These are phyloP conservation scores for Capsella bursapastoris DNA, from an alignment of 345 rosid species.

Conservation along the genomic window DNA sequence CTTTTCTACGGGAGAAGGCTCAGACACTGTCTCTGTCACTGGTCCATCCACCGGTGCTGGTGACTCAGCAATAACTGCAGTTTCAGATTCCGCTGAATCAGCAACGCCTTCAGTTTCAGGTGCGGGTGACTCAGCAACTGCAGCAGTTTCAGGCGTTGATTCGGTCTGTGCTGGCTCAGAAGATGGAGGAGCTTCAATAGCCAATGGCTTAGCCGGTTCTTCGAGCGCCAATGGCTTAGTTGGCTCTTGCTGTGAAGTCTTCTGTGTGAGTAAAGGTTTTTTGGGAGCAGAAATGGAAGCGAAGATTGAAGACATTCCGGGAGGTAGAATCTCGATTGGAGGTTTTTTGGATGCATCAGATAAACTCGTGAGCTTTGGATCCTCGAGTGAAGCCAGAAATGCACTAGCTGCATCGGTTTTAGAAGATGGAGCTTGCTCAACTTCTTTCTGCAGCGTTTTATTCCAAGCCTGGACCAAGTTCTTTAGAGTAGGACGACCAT, in stretches of 20 bases:
- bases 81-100: slow-evolving; percentile 38
- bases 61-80: slow-evolving; percentile 9
- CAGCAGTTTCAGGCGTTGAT: slow-evolving; percentile 37
- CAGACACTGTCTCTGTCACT: slow-evolving; percentile 39
- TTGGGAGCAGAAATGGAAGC: slow-evolving; percentile 74
- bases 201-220: slow-evolving; percentile 53
- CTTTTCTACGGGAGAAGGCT: slow-evolving; percentile 46
- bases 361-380: slow-evolving; percentile 85
- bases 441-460: slow-evolving; percentile 85
- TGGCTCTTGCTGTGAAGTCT: slow-evolving; percentile 61
- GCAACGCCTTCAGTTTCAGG: slow-evolving; percentile 34
- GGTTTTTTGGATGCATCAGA: slow-evolving; percentile 84
- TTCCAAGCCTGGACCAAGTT: slow-evolving; percentile 91
- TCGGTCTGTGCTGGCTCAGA: slow-evolving; percentile 46
- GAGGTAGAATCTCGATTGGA: slow-evolving; percentile 88
- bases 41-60: slow-evolving; percentile 37
- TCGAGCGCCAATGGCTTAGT: slow-evolving; percentile 50
- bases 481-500: slow-evolving; percentile 91
- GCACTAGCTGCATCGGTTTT: slow-evolving; percentile 96
- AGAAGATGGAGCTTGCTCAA: slow-evolving; percentile 67
- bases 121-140: slow-evolving; percentile 33
- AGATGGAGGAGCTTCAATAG: slow-evolving; percentile 55
- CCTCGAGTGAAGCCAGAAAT: slow-evolving; percentile 87
- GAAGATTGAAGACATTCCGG: slow-evolving; percentile 88
- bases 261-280: slow-evolving; percentile 58